phyloP scores from a whole-genome alignment of 192 early-diverging fungal genomes.

The Thamnidium elegans region DNA sequence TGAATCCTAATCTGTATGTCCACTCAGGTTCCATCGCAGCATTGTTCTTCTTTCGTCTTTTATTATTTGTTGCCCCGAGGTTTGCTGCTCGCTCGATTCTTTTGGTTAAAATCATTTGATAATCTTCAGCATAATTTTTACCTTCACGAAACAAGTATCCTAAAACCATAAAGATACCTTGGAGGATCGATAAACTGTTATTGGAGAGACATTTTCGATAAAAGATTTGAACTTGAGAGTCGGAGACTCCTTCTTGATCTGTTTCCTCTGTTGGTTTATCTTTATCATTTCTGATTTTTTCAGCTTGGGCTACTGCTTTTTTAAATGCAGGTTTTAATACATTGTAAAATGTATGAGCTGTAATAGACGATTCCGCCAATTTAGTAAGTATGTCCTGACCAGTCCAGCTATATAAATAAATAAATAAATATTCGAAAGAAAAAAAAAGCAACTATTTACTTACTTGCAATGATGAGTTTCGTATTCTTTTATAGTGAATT shows the following conservation, averaged over 20 bases:
- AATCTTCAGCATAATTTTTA: constrained; percentile 17
- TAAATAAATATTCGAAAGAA: neutral
- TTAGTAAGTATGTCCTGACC: constrained; percentile 21
- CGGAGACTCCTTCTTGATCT: neutral
- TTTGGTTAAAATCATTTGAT: constrained; percentile 36
- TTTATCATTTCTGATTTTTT: constrained; percentile 4
- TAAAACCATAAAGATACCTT: constrained; percentile 33
- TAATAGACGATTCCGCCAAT: constrained; percentile 22
- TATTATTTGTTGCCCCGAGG: neutral
- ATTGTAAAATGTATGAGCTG: neutral
- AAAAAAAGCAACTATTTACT: neutral
- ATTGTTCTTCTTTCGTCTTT: neutral
- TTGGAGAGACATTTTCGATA: constrained; percentile 14
- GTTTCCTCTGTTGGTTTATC: neutral
- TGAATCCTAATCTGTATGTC: constrained; percentile 21
- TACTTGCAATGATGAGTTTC: constrained; percentile 27
- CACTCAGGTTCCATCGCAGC: constrained; percentile 15
- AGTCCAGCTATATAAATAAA: constrained; percentile 21
- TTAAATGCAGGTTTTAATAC: constrained; percentile 20
- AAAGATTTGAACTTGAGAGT: neutral
- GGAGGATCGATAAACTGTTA: neutral
- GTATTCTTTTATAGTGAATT: constrained; percentile 19
- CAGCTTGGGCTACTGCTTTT: neutral
- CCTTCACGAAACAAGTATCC: constrained; percentile 26
- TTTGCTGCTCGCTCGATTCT: constrained; percentile 1